Conservation (phyloP, 805 yeast genomes). For the Pichia sporocuriosa region DNA sequence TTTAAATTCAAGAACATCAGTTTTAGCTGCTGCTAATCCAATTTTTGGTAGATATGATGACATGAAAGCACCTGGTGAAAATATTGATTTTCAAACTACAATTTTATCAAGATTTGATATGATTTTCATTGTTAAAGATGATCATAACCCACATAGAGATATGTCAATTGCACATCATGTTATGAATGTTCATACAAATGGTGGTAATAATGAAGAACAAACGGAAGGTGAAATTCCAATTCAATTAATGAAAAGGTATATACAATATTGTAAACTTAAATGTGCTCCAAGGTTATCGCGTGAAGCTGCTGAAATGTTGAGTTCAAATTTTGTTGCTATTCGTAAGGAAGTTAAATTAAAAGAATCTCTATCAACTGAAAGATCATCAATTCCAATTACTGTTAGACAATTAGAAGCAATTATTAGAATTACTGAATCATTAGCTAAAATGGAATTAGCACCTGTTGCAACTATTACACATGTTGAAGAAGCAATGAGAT, state of each 20-base stretch:
- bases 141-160: conserved; percentile 81
- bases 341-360: conserved; percentile 74
- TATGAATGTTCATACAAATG: conserved; percentile 88
- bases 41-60: conserved; percentile 95
- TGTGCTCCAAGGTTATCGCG: conserved; percentile 91
- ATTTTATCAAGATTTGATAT: conserved; percentile 95
- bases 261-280: conserved; percentile 80
- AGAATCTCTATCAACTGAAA: conserved; percentile 75
- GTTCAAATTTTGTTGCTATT: conserved; percentile 88
- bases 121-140: conserved; percentile 96
- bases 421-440: conserved; percentile 87
- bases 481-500: conserved; percentile 90
- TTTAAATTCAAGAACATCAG: conserved; percentile 91
- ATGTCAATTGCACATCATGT: conserved; percentile 90
- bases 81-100: conserved; percentile 95
- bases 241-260: conserved; percentile 84
- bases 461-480: conserved; percentile 85
- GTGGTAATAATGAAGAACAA: conserved; percentile 38
- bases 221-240: conserved; percentile 82
- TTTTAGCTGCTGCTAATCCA: conserved; percentile 97
- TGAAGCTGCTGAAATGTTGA: conserved; percentile 83
- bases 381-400: conserved; percentile 95
- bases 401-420: conserved; percentile 97
- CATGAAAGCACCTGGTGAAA: conserved; percentile 93
- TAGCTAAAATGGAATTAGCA: conserved; percentile 78